Evolutionary conservation across 495 filamentous ascomycete genomes (phyloP), one percentile per base, ranked within the genome.

Genomic region (Penicillium ochrochloron): DNA sequence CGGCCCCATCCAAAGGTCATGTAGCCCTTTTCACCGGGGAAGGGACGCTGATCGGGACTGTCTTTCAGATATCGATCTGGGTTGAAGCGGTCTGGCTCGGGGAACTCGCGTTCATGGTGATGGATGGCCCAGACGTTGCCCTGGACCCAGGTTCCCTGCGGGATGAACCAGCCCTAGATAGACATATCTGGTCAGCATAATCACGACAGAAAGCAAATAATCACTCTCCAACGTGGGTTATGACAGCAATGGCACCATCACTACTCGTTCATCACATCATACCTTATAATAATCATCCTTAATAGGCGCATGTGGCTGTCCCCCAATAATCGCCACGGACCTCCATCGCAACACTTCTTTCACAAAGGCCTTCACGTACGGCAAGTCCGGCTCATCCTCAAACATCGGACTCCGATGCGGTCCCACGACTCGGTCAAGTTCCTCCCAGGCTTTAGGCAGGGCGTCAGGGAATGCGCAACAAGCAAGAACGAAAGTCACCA

Each of bases 1-100:
- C 70, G 59, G 12, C 69, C 69, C 69, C 85, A 88, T 51, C 85
- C 85, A 55, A 88, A 88, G 6, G 84, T 88, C 85, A 88, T 88
- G 67, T 88, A 88, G 0, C 85, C 85, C 54, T 75, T 82, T 56
- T 56, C 85, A 8, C 81, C 79, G 1, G 84, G 85, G 62, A 88
- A 88, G 0, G 83, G 83, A 19, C 85, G 76, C 6, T 70, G 67
- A 50, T 82, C 63, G 9, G 65, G 39, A 61, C 65, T 71, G 15
- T 68, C 76, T 50, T 76, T 71, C 29, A 77, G 55, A 74, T 76
- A 68, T n/a, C 65, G 62, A 57, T 67, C 42, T 33, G 61, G 68
- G 27, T 70, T 60, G 35, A 79, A 82, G 0, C 71, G 69, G 62
- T 80, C 79, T 37, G 78, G 78, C 44, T 78, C 73, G 12, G 79